Base-by-base conservation (phyloP, 2,329 filamentous ascomycete genomes). In the Drechmeria coniospora region DNA sequence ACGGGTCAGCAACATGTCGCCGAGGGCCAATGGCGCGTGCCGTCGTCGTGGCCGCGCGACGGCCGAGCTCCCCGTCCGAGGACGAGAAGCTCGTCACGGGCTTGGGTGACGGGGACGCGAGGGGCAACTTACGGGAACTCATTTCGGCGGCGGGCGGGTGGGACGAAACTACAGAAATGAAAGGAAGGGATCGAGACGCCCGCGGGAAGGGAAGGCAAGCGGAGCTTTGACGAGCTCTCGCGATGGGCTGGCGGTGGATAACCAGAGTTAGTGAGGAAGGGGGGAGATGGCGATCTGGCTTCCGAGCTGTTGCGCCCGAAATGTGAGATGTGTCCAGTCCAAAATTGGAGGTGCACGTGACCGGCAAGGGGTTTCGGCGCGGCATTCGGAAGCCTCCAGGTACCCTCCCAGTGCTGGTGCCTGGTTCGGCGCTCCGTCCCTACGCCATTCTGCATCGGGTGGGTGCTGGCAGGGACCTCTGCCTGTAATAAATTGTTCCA, bases 61-160 rank as follows among this genome's bases (percentile, higher is more conserved):
- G 47, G 36, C 38, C 41, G 35, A 32, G 26, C 37, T 29, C 25
- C 33, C 20, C 27, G 27, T 15, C 28, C 33, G 21, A 13, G 23
- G 34, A 23, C 39, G 25, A 39, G 34, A 40, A 37, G 28, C 31
- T 28, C 15, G 32, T 28, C 37, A 36, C 34, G 33, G 23, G 25
- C 26, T 23, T 17, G 23, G 28, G 25, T 21, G 26, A 37, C 30
- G 26, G 27, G 24, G 28, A 26, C 33, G 20, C 23, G 25, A 23
- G 24, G 31, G n/a, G 25, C 22, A 26, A 65, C 62, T 66, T 57
- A 66, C 62, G 53, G 48, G 61, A 65, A 61, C 61, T 65, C 62
- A 66, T 66, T 50, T 43, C 63, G 60, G 53, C 51, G 49, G 40
- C 42, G 35, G 49, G 40, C 42, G 35, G 49, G 32, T 34, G 38